A percentile compares a stretch with the other conserved stretches of the same genome.
Conservation (phyloP, 1,284 basidiomycete genomes). For the Trichosporon sp. region DNA sequence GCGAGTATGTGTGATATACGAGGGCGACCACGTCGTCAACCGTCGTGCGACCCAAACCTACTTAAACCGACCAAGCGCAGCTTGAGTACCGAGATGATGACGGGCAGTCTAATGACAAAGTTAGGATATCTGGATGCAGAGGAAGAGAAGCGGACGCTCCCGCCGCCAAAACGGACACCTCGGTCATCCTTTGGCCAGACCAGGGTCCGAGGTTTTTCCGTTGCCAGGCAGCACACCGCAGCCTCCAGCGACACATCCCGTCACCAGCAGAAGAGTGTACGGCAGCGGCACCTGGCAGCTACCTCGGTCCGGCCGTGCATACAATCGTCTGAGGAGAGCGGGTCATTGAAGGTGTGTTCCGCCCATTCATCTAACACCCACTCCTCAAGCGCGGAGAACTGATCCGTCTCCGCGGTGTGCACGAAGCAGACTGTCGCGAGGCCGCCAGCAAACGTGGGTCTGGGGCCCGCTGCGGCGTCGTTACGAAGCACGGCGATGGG, state of each 20-base stretch:
- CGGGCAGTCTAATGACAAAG: not conserved
- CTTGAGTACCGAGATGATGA: not conserved
- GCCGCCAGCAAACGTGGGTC: not conserved
- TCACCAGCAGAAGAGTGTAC: not conserved
- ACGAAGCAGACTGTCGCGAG: not conserved
- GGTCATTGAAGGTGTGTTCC: not conserved
- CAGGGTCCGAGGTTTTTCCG: not conserved
- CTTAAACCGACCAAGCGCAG: not conserved
- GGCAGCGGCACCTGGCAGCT: not conserved
- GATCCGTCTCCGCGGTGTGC: no score
- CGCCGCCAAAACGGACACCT: not conserved
- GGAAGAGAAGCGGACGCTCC: not conserved
- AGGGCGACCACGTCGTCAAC: not conserved
- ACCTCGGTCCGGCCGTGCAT: not conserved
- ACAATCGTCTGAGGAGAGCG: not conserved
- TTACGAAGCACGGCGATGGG: conserved; percentile 8
- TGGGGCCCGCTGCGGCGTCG: not conserved
- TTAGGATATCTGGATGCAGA: not conserved
- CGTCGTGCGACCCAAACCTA: not conserved
- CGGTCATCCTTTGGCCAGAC: not conserved
- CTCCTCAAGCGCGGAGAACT: not conserved
- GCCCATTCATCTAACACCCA: no score
- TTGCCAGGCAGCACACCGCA: not conserved
- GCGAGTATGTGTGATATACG: not conserved
- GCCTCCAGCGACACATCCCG: not conserved